These are phyloP conservation scores for Naegleria lovaniensis DNA, from an alignment of 208 protist genomes.

Conservation along the genomic window DNA sequence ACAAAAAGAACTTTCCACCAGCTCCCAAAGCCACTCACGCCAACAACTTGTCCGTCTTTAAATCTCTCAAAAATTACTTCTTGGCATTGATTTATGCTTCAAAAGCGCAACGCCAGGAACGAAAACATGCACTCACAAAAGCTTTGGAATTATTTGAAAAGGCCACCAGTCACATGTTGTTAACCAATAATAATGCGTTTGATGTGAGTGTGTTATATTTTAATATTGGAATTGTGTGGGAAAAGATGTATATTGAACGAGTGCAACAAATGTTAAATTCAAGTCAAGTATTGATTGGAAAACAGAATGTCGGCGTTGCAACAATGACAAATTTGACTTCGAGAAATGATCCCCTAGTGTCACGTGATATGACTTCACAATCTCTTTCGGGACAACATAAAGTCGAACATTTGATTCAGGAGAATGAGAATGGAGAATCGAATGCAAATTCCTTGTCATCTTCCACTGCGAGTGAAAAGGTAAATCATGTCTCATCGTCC, in stretches of 20 bases:
- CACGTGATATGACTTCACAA: neutral
- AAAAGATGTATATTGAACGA: neutral
- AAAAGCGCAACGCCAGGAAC: neutral
- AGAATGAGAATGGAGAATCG: neutral
- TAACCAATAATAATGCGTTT: neutral
- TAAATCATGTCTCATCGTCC: no score
- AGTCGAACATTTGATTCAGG: neutral
- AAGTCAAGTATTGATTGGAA: neutral
- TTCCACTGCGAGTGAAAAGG: neutral
- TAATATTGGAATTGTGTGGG: neutral
- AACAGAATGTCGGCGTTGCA: neutral
- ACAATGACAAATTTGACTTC: neutral
- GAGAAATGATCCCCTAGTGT: neutral
- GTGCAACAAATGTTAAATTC: neutral
- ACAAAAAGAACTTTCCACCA: neutral
- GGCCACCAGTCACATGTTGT: neutral
- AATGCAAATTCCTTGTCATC: neutral
- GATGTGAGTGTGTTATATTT: neutral
- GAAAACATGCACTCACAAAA: neutral
- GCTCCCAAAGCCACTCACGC: neutral
- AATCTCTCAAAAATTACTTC: neutral
- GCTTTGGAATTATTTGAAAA: neutral
- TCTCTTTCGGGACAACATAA: neutral
- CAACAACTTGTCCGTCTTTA: neutral
- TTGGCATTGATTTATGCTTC: neutral